A percentile compares a stretch with the other conserved stretches of the same genome.
Conservation (phyloP, 306 rosid species). For the Quercus robur region DNA sequence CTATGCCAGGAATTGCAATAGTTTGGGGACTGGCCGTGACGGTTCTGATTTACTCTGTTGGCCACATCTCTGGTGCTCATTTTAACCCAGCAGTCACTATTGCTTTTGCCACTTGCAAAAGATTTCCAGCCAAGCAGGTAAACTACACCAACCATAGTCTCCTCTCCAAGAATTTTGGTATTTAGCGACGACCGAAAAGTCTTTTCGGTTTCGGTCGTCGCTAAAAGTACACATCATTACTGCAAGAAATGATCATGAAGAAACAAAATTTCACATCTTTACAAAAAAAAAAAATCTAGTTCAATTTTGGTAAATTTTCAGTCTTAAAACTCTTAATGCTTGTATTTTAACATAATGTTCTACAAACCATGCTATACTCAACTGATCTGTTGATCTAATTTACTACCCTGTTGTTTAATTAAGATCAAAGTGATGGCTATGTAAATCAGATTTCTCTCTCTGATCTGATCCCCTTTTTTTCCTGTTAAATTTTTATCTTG, state of each 20-base stretch:
- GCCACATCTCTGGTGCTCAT: conserved; percentile 91
- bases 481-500: neutral
- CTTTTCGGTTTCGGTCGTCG: too few relatives aligned
- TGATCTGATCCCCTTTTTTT: neutral
- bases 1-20: conserved; percentile 61
- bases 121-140: conserved; percentile 71
- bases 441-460: neutral
- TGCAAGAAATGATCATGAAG: too few relatives aligned
- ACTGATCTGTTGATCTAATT: too few relatives aligned
- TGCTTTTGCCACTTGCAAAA: conserved; percentile 62
- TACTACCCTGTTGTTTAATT: too few relatives aligned
- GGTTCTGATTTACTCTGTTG: conserved; percentile 67
- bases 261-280: too few relatives aligned
- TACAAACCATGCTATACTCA: neutral
- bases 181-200: too few relatives aligned
- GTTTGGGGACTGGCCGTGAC: conserved; percentile 69
- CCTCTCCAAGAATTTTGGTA: neutral
- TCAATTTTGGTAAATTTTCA: neutral
- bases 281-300: neutral
- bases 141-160: conserved; percentile 3
- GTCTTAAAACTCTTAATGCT: neutral
- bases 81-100: conserved; percentile 87
- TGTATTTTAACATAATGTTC: neutral
- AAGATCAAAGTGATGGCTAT: too few relatives aligned
- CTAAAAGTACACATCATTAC: too few relatives aligned